A percentile compares a stretch with the other conserved stretches of the same genome.
phyloP scores from a whole-genome alignment of 441 rosid genomes.

The Aquilaria agallochum region DNA sequence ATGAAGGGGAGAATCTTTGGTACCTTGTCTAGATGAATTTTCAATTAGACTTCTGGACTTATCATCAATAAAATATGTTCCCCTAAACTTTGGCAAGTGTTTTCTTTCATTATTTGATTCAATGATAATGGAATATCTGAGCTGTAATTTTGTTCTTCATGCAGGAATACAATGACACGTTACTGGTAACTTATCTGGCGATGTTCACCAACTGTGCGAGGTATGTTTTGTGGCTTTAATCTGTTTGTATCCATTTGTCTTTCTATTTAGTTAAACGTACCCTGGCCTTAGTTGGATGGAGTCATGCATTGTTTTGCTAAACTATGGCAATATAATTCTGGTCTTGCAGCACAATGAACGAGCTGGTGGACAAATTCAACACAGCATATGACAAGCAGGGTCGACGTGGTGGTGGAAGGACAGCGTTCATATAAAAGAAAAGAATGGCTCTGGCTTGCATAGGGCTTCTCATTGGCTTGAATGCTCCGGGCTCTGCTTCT shows the following conservation, averaged over 20 bases:
- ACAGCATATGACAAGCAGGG: slow-evolving; percentile 83
- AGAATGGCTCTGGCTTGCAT: background rate
- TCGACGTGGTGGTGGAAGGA: slow-evolving; percentile 92
- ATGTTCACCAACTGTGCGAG: slow-evolving; percentile 93
- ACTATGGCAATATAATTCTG: background rate
- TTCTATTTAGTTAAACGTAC: background rate
- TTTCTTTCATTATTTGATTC: background rate
- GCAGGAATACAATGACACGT: slow-evolving; percentile 89
- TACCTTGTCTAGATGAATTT: too few relatives aligned
- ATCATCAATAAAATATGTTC: too few relatives aligned
- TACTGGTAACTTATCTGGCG: slow-evolving; percentile 82
- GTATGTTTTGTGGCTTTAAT: slow-evolving; percentile 27
- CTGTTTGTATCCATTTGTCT: background rate
- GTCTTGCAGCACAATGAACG: slow-evolving; percentile 77
- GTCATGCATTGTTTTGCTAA: background rate
- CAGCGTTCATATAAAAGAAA: slow-evolving; percentile 60
- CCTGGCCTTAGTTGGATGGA: background rate
- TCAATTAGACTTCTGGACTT: too few relatives aligned
- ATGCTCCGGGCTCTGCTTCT: background rate
- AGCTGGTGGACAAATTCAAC: slow-evolving; percentile 93
- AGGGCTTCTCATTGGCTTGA: background rate
- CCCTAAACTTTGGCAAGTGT: background rate
- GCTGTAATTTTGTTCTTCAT: slow-evolving; percentile 4
- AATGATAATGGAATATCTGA: background rate
- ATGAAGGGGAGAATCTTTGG: too few relatives aligned